phyloP scores from a whole-genome alignment of 805 yeast species.

The Saturnispora silvae region DNA sequence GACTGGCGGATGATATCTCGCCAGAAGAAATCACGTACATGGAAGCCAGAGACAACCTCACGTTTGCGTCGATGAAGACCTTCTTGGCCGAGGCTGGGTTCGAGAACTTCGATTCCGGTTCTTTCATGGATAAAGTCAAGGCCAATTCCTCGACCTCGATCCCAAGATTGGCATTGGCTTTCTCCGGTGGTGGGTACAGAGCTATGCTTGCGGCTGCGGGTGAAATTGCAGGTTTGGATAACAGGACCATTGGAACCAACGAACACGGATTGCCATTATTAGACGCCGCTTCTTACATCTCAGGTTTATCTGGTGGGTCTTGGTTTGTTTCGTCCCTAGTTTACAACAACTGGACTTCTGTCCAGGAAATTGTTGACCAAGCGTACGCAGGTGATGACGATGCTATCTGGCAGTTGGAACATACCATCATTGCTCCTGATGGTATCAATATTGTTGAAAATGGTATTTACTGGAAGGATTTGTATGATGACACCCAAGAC shows the following conservation, averaged over 20 bases:
- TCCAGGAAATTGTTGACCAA: constrained; percentile 44
- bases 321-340: constrained; percentile 69
- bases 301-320: constrained; percentile 78
- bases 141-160: constrained; percentile 28
- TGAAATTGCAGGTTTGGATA: constrained; percentile 66
- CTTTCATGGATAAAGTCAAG: constrained; percentile 27
- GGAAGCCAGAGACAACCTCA: constrained; percentile 33
- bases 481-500: constrained; percentile 39
- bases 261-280: constrained; percentile 61
- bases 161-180: constrained; percentile 45
- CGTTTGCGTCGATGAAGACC: constrained; percentile 34
- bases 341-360: constrained; percentile 62
- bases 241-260: constrained; percentile 46
- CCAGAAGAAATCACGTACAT: constrained; percentile 44
- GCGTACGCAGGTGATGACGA: constrained; percentile 27
- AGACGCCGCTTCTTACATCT: constrained; percentile 57
- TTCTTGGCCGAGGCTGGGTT: constrained; percentile 38
- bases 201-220: constrained; percentile 88
- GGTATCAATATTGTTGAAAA: constrained; percentile 49
- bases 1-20: constrained; percentile 41
- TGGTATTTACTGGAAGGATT: constrained; percentile 41
- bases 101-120: constrained; percentile 37
- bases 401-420: constrained; percentile 59
- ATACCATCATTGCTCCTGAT: constrained; percentile 50
- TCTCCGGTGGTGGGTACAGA: constrained; percentile 84